Conservation (phyloP, 2,329 filamentous ascomycete genomes). For the Fusarium tuaranense region DNA sequence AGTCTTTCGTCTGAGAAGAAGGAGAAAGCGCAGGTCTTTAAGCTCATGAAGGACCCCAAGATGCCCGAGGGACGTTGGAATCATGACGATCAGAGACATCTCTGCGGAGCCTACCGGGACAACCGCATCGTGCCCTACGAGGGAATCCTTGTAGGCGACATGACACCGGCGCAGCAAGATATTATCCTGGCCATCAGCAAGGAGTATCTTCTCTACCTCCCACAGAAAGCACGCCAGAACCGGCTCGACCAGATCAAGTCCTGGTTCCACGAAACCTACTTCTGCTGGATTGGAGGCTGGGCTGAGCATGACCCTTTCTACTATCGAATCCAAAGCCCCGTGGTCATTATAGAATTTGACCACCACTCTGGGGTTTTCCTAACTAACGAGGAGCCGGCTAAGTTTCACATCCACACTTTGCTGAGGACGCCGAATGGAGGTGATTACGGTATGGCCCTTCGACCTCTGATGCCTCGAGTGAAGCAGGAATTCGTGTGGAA, state of each 20-base stretch:
- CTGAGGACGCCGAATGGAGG: slow-evolving; percentile 79
- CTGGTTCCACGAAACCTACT: slow-evolving; percentile 77
- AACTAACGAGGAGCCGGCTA: slow-evolving; percentile 77
- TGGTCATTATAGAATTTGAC: slow-evolving; percentile 81
- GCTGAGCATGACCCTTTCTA: slow-evolving; percentile 73
- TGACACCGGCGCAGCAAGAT: slow-evolving; percentile 62
- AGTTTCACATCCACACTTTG: slow-evolving; percentile 77
- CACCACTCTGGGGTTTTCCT: slow-evolving; percentile 84
- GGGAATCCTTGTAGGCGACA: slow-evolving; percentile 66
- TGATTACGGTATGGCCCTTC: slow-evolving; percentile 75
- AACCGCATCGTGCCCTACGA: slow-evolving; percentile 80
- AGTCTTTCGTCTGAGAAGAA: slow-evolving; percentile 59
- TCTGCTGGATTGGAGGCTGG: slow-evolving; percentile 78
- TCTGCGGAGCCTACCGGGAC: slow-evolving; percentile 78
- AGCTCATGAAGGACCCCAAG: slow-evolving; percentile 68
- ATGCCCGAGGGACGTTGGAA: slow-evolving; percentile 82
- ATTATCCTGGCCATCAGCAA: slow-evolving; percentile 69
- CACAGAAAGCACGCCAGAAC: slow-evolving; percentile 63
- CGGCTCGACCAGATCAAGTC: slow-evolving; percentile 66
- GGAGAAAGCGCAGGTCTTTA: slow-evolving; percentile 65
- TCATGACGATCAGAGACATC: slow-evolving; percentile 81
- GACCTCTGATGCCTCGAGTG: slow-evolving; percentile 50
- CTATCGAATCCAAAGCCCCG: slow-evolving; percentile 81
- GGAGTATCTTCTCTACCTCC: slow-evolving; percentile 77
- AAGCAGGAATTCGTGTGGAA: slow-evolving; percentile 42